Base-by-base conservation (phyloP, 2,329 filamentous ascomycete species). In the Colletotrichum paranaense region DNA sequence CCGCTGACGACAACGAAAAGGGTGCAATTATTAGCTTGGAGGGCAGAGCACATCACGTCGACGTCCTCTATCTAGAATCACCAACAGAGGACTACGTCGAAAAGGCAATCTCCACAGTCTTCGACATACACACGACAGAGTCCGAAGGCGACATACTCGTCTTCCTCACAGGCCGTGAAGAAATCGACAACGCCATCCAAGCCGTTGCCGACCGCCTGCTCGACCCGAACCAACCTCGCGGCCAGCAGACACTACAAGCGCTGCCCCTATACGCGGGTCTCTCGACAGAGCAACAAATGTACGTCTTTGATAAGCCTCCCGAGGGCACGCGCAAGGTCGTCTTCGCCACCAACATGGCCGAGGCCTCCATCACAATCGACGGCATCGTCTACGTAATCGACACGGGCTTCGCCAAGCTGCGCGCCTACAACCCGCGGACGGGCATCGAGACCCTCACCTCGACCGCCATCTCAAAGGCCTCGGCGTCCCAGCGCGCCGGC, bases 281-380 rank as follows among this genome's bases (percentile, higher is more conserved):
- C 6, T 91, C 95, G 2, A 95, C 93, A 9, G 95, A 98, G 76
- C 92, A 98, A 79, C 97, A 98, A 80, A 96, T 98, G 91, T 95
- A 95, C 76, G 93, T 98, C 53, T 98, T 98, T 80, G 95, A 98
- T 78, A 91, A 93, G 67, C 86, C 95, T 2, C 91, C 94, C 0
- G 92, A 94, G 74, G 92, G 95, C 72, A 95, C 92, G 1, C 90
- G 97, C 55, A 98, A 98, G 80, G 93, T 98, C 52, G 94, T 99
- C 46, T 92, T 98, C 76, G 93, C 94, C 4, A 98, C 97, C 72
- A 98, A 98, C 80, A 98, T 98, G 76, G 95, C 97, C 14, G 97
- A 99, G 85, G 96, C 97, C 5, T 98, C 95, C 1, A 93, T 99
- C 56, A 98, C 97, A 19, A 97, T 98, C 68, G 92, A 97, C 66